A percentile compares a stretch with the other conserved stretches of the same genome.
Conservation (phyloP, 140 eudicot species). For the Oenanthe javanica region DNA sequence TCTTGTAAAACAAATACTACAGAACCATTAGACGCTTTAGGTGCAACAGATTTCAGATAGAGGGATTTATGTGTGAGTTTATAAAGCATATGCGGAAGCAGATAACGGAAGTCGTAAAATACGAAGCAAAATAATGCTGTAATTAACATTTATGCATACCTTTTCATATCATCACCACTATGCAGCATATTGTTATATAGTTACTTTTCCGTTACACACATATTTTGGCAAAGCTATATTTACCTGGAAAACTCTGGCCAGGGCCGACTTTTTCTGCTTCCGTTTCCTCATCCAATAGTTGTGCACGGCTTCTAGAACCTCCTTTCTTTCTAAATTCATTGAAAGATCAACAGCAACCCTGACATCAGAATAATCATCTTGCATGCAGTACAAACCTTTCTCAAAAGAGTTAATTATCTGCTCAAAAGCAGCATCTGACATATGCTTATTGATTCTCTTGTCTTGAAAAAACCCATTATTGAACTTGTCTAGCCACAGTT, state of each 20-base stretch:
- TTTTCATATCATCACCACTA: not conserved
- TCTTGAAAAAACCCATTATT: conserved; percentile 23
- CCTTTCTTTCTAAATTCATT: conserved; percentile 36
- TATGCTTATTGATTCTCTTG: conserved; percentile 17
- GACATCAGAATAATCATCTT: conserved; percentile 46
- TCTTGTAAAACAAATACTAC: not conserved
- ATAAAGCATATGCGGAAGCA: not conserved
- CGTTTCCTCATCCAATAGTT: conserved; percentile 68
- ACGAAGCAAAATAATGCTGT: no score
- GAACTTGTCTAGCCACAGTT: conserved; percentile 52
- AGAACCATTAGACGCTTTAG: not conserved
- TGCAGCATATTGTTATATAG: no score
- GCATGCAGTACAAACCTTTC: conserved; percentile 44
- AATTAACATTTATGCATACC: no score
- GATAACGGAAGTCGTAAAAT: no score
- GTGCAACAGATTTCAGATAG: not conserved
- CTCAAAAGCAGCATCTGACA: conserved; percentile 59
- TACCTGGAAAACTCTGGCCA: conserved; percentile 77
- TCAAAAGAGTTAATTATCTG: conserved; percentile 69
- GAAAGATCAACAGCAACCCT: conserved; percentile 35
- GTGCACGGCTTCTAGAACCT: conserved; percentile 53
- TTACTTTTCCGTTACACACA: not conserved
- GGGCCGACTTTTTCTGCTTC: conserved; percentile 47
- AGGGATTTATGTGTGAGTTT: not conserved
- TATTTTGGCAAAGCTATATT: not conserved